Base-by-base conservation (phyloP, 345 rosid genomes). In the Lenwebbia sp. region DNA sequence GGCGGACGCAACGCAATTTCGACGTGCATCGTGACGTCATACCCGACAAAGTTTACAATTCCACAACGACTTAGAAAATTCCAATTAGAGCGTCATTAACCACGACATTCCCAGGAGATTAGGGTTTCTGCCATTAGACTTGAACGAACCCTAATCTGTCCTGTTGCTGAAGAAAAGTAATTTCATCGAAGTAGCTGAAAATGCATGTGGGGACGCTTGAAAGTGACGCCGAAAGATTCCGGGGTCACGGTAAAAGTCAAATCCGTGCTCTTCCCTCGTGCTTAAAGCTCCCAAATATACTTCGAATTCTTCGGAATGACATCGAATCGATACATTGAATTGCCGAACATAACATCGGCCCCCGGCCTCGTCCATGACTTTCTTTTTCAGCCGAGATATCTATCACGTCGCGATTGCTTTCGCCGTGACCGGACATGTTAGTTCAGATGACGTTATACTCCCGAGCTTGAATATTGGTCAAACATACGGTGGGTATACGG, bases 301-400 rank as follows among this genome's bases (percentile, higher is more conserved):
- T 33, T 17, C 1, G 13, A 33, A 65, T 33, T 33, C 78, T 8
- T 30, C 40, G 15, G 15, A 13, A 17, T 1, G 21, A 3, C 0
- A 4, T 17, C 40, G 23, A 28, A 13, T 60, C n/a, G 21, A 28
- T 6, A 2, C 75, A 28, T 3, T 14, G 22, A 15, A 62, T 30
- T 19, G 10, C 22, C 75, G 6, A 60, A 28, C 37, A 3, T 0
- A 28, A 60, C 74, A 60, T 0, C 2, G 2, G n/a, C 37, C 19
- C 17, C 0, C 5, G 19, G 1, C 14, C n/a, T n/a, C 22, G 37
- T 30, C n/a, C 22, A 0, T 4, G 21, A 28, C 41, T 7, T 30
- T 15, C 41, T 15, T 30, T 28, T 54, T 19, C 8, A 54, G 23
- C 4, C 10, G 23, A 54, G 23, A 7, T 54, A 54, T 54, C 8